phyloP scores from a whole-genome alignment of 768 basidiomycete genomes.

The Psilocybe sp. region DNA sequence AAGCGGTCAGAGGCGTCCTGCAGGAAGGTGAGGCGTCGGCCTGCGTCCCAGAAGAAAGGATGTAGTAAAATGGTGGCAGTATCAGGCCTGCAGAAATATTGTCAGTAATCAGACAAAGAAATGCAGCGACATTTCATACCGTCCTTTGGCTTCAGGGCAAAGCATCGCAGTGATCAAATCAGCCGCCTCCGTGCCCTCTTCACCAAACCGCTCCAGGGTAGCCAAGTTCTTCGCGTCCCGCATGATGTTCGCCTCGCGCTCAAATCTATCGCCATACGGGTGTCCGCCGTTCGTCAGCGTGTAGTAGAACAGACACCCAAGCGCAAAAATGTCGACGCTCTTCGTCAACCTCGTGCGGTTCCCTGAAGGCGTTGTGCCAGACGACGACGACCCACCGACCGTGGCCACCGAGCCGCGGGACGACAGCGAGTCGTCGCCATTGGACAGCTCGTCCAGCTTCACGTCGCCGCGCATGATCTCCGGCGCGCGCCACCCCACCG shows the following conservation, averaged over 20 bases:
- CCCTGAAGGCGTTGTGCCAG: constrained; percentile 25
- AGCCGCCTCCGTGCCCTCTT: constrained; percentile 90
- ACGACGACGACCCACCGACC: constrained; percentile 31
- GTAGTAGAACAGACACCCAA: constrained; percentile 95
- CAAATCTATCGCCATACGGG: constrained; percentile 91
- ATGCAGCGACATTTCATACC: constrained; percentile 47
- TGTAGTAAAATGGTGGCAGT: constrained; percentile 86
- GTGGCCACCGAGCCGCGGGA: constrained; percentile 65
- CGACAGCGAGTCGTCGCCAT: constrained; percentile 59
- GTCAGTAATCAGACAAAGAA: constrained; percentile 3
- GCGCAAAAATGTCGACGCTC: constrained; percentile 93
- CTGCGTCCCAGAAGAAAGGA: constrained; percentile 96
- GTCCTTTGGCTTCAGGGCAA: constrained; percentile 63
- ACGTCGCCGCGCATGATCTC: constrained; percentile 95
- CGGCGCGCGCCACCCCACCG: constrained; percentile 96
- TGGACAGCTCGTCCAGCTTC: constrained; percentile 76
- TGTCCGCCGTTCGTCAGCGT: constrained; percentile 86
- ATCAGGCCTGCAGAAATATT: constrained; percentile 60
- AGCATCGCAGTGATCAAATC: constrained; percentile 82
- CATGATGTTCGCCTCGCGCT: constrained; percentile 92
- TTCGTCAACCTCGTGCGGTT: constrained; percentile 80
- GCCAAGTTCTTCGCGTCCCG: constrained; percentile 73
- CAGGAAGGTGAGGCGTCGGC: constrained; percentile 84
- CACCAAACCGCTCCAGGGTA: constrained; percentile 76
- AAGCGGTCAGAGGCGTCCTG: constrained; percentile 97